Evolutionary conservation across 208 protist species (phyloP), one percentile per base, ranked within the genome.

Genomic region (Trypanosoma lewisi): DNA sequence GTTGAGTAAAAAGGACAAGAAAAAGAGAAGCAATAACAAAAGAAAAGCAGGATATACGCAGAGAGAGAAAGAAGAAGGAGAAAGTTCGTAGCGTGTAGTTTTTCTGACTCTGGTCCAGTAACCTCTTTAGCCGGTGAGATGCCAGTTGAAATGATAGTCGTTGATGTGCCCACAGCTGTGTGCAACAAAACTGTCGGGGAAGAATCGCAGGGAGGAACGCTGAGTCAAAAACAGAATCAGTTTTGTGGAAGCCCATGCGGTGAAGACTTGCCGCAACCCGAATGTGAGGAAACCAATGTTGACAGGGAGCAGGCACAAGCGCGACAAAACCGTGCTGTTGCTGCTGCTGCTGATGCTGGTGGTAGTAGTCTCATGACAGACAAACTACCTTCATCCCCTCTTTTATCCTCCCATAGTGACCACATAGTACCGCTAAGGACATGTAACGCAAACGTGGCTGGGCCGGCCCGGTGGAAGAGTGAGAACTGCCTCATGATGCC

Each of bases 141-240:
- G 56, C 31, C 56, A 14, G 4, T 51, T 47, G 41, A 2, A 3
- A 51, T 51, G 42, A 19, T 51, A 23, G 14, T 41, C 1, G 53
- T 68, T 7, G 63, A 68, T 45, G 42, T 68, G 17, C 63, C 63
- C 39, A 68, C 63, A 17, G 63, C 63, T 14, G 23, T 42, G 21
- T 34, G n/a, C 21, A 25, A 41, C 1, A 39, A 44, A 25, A 52
- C 41, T 8, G 25, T 17, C 19, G 49, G 8, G 7, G 37, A 59
- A 28, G 37, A 59, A 28, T 9, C 37, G 5, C 41, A 7, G 11
- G 2, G 41, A 21, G 41, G 41, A 4, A 9, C 41, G 41, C 19
- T 9, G 41, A 17, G 16, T 5, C 41, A 17, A 17, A 3, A 17
- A 7, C 16, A 3, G 11, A 17, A 45, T 45, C 6, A 19, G 11